These are phyloP conservation scores for Populus deltoides DNA, from an alignment of 345 rosid genomes.

Conservation along the genomic window DNA sequence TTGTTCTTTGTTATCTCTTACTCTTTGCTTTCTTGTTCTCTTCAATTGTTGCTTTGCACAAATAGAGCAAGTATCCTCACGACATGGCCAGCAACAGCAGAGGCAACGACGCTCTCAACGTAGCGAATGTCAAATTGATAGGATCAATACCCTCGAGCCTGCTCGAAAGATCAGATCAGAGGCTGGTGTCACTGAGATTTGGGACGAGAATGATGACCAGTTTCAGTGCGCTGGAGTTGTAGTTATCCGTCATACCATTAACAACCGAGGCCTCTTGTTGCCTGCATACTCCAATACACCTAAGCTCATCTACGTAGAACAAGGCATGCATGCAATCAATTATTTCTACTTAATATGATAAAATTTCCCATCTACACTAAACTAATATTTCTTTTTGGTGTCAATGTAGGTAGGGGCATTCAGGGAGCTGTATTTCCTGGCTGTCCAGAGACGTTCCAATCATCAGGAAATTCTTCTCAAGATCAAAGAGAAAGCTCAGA, in stretches of 20 bases:
- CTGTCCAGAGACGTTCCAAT: slow-evolving; percentile 37
- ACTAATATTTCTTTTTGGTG: background rate
- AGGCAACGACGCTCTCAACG: slow-evolving; percentile 19
- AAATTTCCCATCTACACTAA: background rate
- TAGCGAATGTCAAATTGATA: slow-evolving; percentile 31
- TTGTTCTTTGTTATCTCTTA: background rate
- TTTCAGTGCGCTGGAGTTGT: slow-evolving; percentile 46
- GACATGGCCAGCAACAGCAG: background rate
- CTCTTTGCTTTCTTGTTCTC: slow-evolving; percentile 8
- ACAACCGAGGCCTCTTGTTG: slow-evolving; percentile 34
- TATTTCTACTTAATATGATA: no score
- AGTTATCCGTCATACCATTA: slow-evolving; percentile 34
- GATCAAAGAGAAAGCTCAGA: background rate
- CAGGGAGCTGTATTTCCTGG: slow-evolving; percentile 39
- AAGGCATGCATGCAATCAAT: slow-evolving; percentile 32
- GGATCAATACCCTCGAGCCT: slow-evolving; percentile 35
- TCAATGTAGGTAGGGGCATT: slow-evolving; percentile 27
- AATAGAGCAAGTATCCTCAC: background rate
- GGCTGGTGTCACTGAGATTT: slow-evolving; percentile 42
- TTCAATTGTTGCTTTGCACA: slow-evolving; percentile 1
- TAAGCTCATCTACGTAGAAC: slow-evolving; percentile 36
- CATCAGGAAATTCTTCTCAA: background rate
- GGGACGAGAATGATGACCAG: slow-evolving; percentile 39
- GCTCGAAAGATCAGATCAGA: slow-evolving; percentile 27
- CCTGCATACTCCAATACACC: slow-evolving; percentile 41